phyloP scores from a whole-genome alignment of 176 grass and related monocot species.

The Bonia amplexicaulis region DNA sequence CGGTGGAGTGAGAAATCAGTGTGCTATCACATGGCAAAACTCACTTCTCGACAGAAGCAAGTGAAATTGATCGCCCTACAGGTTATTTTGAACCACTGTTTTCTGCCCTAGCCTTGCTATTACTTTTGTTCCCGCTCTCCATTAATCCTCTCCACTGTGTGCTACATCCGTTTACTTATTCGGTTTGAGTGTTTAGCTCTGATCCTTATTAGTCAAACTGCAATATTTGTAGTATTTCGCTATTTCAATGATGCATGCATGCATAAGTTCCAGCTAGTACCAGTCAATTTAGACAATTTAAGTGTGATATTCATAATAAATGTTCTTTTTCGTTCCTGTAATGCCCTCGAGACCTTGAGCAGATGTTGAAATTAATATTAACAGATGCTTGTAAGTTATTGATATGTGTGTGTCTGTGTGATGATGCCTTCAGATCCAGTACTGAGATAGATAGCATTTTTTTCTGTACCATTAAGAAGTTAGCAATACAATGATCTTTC shows the following conservation, averaged over 20 bases:
- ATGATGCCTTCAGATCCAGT: background rate
- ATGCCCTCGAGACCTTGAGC: background rate
- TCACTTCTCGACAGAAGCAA: conserved; percentile 66
- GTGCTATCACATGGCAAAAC: conserved; percentile 17
- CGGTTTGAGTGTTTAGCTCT: background rate
- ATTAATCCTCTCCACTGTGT: background rate
- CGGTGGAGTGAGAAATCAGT: conserved; percentile 26
- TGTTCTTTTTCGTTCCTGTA: background rate
- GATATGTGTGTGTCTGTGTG: background rate
- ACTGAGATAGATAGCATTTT: background rate
- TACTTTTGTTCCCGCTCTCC: background rate
- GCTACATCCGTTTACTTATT: background rate
- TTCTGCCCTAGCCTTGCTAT: background rate
- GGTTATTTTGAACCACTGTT: conserved; percentile 34
- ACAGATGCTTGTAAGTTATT: background rate
- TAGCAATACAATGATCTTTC: background rate
- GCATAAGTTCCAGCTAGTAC: background rate
- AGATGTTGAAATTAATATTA: background rate
- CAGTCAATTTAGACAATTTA: background rate
- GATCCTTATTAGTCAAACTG: background rate
- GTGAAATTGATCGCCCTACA: conserved; percentile 43
- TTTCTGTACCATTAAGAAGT: background rate
- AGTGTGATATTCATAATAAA: background rate
- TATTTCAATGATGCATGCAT: background rate
- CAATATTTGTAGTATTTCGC: background rate